Conservation (phyloP, 805 yeast species). For the Yamadazyma phyllophila region DNA sequence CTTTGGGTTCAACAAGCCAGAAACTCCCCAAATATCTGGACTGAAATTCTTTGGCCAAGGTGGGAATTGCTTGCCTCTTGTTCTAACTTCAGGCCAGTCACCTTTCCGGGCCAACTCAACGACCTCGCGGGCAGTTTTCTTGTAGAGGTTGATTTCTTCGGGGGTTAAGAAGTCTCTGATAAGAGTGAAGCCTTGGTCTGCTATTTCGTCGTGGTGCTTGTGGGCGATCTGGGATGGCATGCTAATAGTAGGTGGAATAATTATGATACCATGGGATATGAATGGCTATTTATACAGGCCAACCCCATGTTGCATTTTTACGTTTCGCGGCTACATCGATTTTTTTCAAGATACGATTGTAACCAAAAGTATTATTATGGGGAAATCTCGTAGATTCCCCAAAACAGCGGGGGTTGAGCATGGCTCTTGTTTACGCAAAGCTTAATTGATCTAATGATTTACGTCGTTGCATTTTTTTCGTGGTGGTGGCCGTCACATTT, state of each 20-base stretch:
- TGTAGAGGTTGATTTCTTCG: constrained; percentile 37
- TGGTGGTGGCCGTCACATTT: too few relatives aligned
- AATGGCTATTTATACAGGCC: constrained; percentile 1
- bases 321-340: neutral
- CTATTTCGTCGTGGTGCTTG: constrained; percentile 35
- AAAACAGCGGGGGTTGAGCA: too few relatives aligned
- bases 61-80: constrained; percentile 53
- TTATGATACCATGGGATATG: neutral
- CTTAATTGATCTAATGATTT: too few relatives aligned
- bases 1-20: constrained; percentile 48
- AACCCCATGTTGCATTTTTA: constrained; percentile 1
- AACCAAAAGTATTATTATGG: neutral
- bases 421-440: too few relatives aligned
- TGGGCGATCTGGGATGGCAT: constrained; percentile 22
- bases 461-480: too few relatives aligned
- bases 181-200: constrained; percentile 36
- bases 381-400: neutral
- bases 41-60: constrained; percentile 54
- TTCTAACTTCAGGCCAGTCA: constrained; percentile 48
- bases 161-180: constrained; percentile 39
- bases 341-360: neutral
- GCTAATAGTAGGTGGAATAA: too few relatives aligned
- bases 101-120: constrained; percentile 46
- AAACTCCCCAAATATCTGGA: constrained; percentile 55
- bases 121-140: constrained; percentile 34